phyloP scores from a whole-genome alignment of 2,329 filamentous ascomycete species.

The Xylaria sp. region DNA sequence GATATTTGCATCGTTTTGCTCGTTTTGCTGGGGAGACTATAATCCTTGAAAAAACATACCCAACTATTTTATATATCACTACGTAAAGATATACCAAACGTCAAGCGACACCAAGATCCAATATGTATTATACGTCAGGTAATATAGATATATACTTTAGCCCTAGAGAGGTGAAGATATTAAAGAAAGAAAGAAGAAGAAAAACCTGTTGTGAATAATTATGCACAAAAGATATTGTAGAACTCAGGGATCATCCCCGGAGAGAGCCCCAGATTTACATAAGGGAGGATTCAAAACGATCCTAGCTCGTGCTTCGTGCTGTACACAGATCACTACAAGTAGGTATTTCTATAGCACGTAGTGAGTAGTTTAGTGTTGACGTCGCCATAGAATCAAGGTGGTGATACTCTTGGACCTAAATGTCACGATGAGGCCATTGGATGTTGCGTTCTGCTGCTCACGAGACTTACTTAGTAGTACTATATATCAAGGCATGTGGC shows the following conservation, averaged over 20 bases:
- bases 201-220: not conserved
- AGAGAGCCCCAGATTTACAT: conserved; percentile 19
- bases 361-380: no score
- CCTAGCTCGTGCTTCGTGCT: conserved; percentile 8
- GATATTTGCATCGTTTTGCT: no score
- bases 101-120: not conserved
- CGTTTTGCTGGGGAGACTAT: no score
- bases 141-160: not conserved
- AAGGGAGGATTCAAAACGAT: conserved; percentile 7
- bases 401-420: no score
- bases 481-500: conserved; percentile 8
- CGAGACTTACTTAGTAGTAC: not conserved
- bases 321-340: no score
- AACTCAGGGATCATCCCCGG: conserved; percentile 12
- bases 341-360: no score
- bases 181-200: not conserved
- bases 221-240: no score
- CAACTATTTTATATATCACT: no score
- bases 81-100: not conserved
- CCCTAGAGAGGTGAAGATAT: not conserved
- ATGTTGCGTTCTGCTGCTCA: not conserved
- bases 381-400: no score
- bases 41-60: no score
- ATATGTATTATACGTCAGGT: not conserved
- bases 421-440: not conserved